Base-by-base conservation (phyloP, 164 flowering plant genomes). In the Aristolochia contorta region DNA sequence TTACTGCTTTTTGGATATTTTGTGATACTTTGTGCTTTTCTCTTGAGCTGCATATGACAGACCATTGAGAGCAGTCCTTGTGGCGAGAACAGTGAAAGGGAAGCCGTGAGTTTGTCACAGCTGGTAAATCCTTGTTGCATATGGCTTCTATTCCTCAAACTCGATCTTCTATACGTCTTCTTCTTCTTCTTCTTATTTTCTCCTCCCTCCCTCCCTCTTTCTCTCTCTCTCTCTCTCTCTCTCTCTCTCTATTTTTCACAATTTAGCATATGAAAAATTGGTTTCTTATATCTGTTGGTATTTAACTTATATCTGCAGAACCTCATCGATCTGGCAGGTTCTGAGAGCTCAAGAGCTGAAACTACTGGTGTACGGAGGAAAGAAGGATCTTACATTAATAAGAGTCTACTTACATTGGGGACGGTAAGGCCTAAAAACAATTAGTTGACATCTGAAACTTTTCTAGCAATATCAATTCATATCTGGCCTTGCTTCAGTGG, bases 311-410 rank as follows among this genome's bases (percentile, higher is more conserved):
- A 73, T 72, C 60, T 86, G 99, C 97, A 90, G 99, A 85, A 93
- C 89, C 96, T 93, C 78, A 88, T 90, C 81, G 99, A 93, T 82
- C 93, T 93, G 85, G 99, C 99, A 80, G 99, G 97, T 84, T 90
- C 96, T 59, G 99, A 93, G 80, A 93, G 99, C 78, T 90, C 99
- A 54, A 90, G 71, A 79, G 97, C 82, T 59, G 99, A 86, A 86
- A 90, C 99, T 22, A 85, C 84, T 77, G 97, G 97, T 60, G 69
- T 87, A 57, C 81, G 99, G 46, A 73, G 93, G 58, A 93, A 88
- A 72, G 99, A 93, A 79, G 99, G 99, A 69, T 82, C 99, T 47
- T 93, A 84, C 71, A 93, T 93, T 33, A 93, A 93, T 65, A 93
- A 93, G 79, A 93, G 99, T 71, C 74, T 93, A 62, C 81, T 93